phyloP scores from a whole-genome alignment of 164 flowering plant species.

The Vitis rotundifolia region DNA sequence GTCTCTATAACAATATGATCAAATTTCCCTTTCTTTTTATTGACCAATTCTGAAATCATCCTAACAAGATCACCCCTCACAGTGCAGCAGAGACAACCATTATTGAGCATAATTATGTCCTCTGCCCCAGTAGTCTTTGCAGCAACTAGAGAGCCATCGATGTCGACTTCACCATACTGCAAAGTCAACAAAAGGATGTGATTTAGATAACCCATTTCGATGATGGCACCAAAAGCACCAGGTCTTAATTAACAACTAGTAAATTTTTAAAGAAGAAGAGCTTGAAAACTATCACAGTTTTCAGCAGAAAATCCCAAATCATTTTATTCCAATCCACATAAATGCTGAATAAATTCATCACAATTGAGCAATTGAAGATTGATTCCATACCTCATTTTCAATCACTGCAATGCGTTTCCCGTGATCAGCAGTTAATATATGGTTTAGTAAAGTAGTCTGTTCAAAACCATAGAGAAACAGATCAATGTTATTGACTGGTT shows the following conservation, averaged over 20 bases:
- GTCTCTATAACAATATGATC: slow-evolving; percentile 98
- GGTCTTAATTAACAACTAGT: too few relatives aligned
- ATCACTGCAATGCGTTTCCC: slow-evolving; percentile 96
- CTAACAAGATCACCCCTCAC: slow-evolving; percentile 98
- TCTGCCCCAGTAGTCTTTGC: slow-evolving; percentile 87
- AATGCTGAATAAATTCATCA: background rate
- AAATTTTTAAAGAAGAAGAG: too few relatives aligned
- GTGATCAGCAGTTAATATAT: slow-evolving; percentile 94
- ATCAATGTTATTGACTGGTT: background rate
- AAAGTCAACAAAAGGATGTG: slow-evolving; percentile 10
- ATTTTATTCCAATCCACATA: background rate
- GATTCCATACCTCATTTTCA: slow-evolving; percentile 86
- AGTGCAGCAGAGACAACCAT: slow-evolving; percentile 98
- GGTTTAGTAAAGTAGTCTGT: slow-evolving; percentile 93
- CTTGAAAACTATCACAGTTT: too few relatives aligned
- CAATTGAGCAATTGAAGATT: background rate
- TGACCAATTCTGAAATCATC: slow-evolving; percentile 84
- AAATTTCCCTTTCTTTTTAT: slow-evolving; percentile 77
- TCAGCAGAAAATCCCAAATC: background rate
- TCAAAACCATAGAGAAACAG: slow-evolving; percentile 8
- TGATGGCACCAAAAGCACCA: background rate
- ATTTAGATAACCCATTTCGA: background rate
- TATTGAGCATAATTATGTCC: slow-evolving; percentile 93
- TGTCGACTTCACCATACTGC: slow-evolving; percentile 97
- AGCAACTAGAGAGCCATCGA: slow-evolving; percentile 97